Evolutionary conservation across 306 rosid species (phyloP).

Genomic region (Senna tora): DNA sequence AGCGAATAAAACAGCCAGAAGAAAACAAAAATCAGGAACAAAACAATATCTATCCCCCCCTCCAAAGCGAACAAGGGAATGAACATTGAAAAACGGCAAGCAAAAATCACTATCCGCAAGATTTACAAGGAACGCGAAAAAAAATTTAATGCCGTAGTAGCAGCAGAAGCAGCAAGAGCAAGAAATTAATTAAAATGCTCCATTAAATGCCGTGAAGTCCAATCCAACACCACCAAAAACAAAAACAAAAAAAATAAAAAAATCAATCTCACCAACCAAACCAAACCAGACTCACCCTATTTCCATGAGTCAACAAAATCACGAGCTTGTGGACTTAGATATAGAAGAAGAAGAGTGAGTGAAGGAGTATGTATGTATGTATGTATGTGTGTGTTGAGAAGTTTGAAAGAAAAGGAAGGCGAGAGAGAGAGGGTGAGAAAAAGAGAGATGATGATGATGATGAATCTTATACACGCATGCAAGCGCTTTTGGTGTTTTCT

Average conservation of each 20-base stretch:
- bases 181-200: constrained; percentile 13
- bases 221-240: constrained; percentile 30
- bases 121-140: constrained; percentile 23
- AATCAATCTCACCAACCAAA: constrained; percentile 44
- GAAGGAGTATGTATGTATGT: no score
- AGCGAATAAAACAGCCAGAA: constrained; percentile 52
- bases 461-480: constrained; percentile 73
- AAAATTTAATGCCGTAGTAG: constrained; percentile 24
- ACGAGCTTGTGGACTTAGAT: no score
- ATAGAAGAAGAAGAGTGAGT: no score
- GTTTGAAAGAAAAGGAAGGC: no score
- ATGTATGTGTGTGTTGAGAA: no score
- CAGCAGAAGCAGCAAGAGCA: no score
- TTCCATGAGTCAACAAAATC: constrained; percentile 10
- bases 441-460: constrained; percentile 58
- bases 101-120: constrained; percentile 54
- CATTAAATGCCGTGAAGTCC: constrained; percentile 42
- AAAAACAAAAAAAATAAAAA: not conserved
- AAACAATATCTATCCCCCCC: no score
- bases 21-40: constrained; percentile 72
- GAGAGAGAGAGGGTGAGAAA: constrained; percentile 35
- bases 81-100: constrained; percentile 74
- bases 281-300: constrained; percentile 10
- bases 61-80: constrained; percentile 61
- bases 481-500: constrained; percentile 75